A percentile compares a stretch with the other conserved stretches of the same genome.
Evolutionary conservation across 345 rosid genomes (phyloP).

Genomic region (Citrus sp.): DNA sequence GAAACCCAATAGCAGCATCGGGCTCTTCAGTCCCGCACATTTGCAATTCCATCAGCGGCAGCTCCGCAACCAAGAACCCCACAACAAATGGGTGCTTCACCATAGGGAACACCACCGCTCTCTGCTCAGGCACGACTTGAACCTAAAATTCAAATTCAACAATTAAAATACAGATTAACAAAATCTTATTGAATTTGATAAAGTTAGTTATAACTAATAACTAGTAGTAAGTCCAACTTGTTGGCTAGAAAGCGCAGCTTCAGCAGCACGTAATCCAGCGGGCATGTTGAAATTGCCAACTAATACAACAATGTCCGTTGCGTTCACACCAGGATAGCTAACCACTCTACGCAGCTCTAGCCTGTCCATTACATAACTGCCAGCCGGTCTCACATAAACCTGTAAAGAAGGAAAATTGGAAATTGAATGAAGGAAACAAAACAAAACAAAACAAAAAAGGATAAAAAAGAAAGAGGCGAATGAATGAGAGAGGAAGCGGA

Average conservation of each 20-base stretch:
- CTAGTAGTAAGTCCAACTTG: slow-evolving; percentile 37
- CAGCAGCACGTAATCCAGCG: slow-evolving; percentile 75
- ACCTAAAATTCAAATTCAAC: slow-evolving; percentile 42
- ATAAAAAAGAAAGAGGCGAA: background rate
- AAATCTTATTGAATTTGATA: background rate
- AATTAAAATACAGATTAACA: background rate
- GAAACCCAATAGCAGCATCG: slow-evolving; percentile 25
- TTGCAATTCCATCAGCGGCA: slow-evolving; percentile 35
- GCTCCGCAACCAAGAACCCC: slow-evolving; percentile 93
- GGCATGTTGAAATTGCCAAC: slow-evolving; percentile 74
- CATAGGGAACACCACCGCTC: slow-evolving; percentile 86
- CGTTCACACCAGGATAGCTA: slow-evolving; percentile 47
- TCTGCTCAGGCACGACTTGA: slow-evolving; percentile 53
- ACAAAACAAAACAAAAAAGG: background rate
- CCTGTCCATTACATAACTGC: slow-evolving; percentile 93
- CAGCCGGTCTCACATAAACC: slow-evolving; percentile 94
- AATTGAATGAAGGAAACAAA: background rate
- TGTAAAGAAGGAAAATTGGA: slow-evolving; percentile 9
- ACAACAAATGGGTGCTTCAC: slow-evolving; percentile 92
- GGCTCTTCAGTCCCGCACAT: slow-evolving; percentile 16
- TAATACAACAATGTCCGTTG: slow-evolving; percentile 57
- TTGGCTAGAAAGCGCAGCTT: slow-evolving; percentile 74
- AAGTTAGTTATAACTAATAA: too few relatives aligned
- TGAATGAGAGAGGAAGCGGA: slow-evolving; percentile 14
- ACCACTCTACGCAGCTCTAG: slow-evolving; percentile 78